Conservation (phyloP, 148 eudicot species). For the Spergularia bocconei region DNA sequence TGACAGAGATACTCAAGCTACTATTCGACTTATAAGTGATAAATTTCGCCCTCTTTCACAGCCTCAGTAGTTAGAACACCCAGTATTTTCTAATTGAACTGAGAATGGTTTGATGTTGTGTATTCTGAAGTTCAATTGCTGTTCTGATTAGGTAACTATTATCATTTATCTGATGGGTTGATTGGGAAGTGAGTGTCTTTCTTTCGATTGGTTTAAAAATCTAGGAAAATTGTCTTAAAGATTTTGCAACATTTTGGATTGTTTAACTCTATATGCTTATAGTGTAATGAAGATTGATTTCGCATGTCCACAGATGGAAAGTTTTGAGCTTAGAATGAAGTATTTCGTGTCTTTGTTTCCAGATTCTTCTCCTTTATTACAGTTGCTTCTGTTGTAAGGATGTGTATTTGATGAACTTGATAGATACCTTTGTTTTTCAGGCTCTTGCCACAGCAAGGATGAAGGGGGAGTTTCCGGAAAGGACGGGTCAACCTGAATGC, state of each 20-base stretch:
- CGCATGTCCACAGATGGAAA: background rate
- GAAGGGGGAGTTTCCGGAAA: conserved; percentile 96
- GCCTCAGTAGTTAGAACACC: background rate
- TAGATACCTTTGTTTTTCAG: conserved; percentile 44
- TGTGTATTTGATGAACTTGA: conserved; percentile 31
- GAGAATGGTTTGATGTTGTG: background rate
- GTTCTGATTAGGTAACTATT: conserved; percentile 4
- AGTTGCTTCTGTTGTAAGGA: conserved; percentile 8
- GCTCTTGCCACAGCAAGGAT: conserved; percentile 84
- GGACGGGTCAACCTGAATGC: conserved; percentile 93
- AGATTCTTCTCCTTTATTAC: background rate
- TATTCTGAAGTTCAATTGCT: background rate
- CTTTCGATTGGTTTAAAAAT: background rate
- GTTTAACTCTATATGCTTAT: background rate
- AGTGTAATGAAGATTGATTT: background rate
- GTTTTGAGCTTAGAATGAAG: background rate
- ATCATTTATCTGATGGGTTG: too few relatives aligned
- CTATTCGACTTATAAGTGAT: background rate
- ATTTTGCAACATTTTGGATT: background rate
- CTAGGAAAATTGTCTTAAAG: too few relatives aligned
- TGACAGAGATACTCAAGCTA: background rate
- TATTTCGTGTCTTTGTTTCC: conserved; percentile 1
- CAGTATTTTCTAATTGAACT: background rate
- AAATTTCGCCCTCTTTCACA: background rate
- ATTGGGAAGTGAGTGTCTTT: conserved; percentile 7